Conservation (phyloP, 164 flowering plant species). For the Macadamia tetraphylla region DNA sequence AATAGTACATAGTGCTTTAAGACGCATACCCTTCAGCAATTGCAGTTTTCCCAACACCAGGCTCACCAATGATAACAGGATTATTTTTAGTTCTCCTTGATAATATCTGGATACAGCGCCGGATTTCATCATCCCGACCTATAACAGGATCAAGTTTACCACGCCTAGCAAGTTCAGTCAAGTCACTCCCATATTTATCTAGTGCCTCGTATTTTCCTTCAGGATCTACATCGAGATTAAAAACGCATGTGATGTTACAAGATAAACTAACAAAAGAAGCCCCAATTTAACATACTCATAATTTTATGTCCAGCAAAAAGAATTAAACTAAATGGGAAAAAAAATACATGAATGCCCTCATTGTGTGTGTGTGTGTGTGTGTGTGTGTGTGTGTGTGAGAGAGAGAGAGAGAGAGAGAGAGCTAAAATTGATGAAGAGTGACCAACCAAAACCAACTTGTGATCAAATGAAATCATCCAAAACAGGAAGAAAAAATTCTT, state of each 20-base stretch:
- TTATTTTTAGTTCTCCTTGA: conserved; percentile 91
- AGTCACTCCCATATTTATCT: conserved; percentile 88
- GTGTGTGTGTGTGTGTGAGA: too few relatives aligned
- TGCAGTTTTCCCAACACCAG: conserved; percentile 99
- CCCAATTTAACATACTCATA: background rate
- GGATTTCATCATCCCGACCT: conserved; percentile 97
- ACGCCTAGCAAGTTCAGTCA: conserved; percentile 89
- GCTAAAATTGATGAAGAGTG: too few relatives aligned
- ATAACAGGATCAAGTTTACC: conserved; percentile 99
- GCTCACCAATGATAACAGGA: conserved; percentile 98
- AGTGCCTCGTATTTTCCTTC: conserved; percentile 93
- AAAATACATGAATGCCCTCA: too few relatives aligned
- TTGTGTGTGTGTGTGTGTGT: too few relatives aligned
- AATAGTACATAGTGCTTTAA: background rate
- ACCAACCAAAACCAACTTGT: too few relatives aligned
- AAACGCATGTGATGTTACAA: background rate
- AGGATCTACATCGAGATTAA: conserved; percentile 48
- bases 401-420: too few relatives aligned
- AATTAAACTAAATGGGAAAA: background rate
- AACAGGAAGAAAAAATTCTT: too few relatives aligned
- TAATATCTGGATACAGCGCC: conserved; percentile 92
- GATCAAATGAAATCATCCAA: too few relatives aligned
- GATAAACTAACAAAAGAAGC: background rate
- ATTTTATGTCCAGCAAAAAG: background rate
- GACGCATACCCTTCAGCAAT: conserved; percentile 91